Base-by-base conservation (phyloP, 352 stramenopile species). In the Aphanomyces euteiches region DNA sequence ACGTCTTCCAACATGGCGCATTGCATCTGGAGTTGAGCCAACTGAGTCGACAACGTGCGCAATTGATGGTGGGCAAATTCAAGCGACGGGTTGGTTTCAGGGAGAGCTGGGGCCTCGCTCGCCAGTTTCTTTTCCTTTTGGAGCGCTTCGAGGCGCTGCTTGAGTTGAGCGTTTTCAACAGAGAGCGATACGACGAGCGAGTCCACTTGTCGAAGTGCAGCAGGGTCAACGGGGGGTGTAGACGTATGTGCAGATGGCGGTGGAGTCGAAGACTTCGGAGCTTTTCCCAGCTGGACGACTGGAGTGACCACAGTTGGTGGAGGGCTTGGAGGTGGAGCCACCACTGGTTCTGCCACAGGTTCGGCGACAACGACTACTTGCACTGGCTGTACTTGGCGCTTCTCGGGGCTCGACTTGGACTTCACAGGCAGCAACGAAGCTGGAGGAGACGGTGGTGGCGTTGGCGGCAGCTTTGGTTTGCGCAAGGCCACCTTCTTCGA, bases 111-210 rank as follows among this genome's bases (percentile, higher is more conserved):
- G 21, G 21, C 17, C 15, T 17, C 13, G 15, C 17, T 17, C 36
- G 15, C 15, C 17, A 37, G 7, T 19, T 58, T 19, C n/a, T 53
- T 15, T 19, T 53, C 13, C 13, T n/a, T 53, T 19, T 53, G 45
- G 21, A 58, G 50, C 21, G 8, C 17, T 28, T 58, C 15, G 15
- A 58, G 15, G 19, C 36, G 7, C 36, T 58, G 50, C 17, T 58
- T 58, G 1, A 58, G 50, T 7, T 58, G 50, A 7, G 50, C 50
- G 36, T 58, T 58, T 36, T 58, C 50, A 19, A 58, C 50, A 8
- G 50, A 58, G 15, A 58, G 21, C 50, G 50, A 58, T 19, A 58
- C 50, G 17, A 58, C 36, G 15, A 58, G 50, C 50, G 50, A 58
- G 17, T 58, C 50, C 7, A 58, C 50, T 58, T 58, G 13, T 2